Conservation (phyloP, 2,329 filamentous ascomycete genomes). For the Hirsutella thompsonii region DNA sequence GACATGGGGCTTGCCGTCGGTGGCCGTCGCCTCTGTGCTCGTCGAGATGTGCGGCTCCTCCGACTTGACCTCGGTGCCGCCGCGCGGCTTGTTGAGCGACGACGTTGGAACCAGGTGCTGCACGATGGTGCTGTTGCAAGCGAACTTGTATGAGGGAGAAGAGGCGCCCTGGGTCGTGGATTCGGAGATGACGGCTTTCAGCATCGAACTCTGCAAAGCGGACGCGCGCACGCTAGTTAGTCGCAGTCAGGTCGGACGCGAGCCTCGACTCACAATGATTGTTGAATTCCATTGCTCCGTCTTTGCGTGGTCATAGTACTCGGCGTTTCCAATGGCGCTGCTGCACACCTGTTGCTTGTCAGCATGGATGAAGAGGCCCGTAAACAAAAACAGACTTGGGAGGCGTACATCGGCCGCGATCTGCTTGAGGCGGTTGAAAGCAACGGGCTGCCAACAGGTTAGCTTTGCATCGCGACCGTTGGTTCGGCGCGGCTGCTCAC, state of each 20-base stretch:
- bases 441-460: constrained; percentile 48
- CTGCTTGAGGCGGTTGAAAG: constrained; percentile 66
- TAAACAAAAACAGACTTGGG: constrained; percentile 1
- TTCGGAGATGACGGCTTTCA: constrained; percentile 66
- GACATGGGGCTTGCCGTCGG: constrained; percentile 55
- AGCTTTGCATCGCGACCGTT: constrained; percentile 4
- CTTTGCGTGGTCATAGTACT: constrained; percentile 76
- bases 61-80: constrained; percentile 31
- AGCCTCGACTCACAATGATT: constrained; percentile 62
- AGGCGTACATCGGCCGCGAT: constrained; percentile 67
- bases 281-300: constrained; percentile 81
- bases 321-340: constrained; percentile 56
- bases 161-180: constrained; percentile 44
- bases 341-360: constrained; percentile 61
- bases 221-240: constrained; percentile 6
- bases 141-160: constrained; percentile 73
- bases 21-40: constrained; percentile 40
- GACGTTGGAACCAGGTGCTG: constrained; percentile 71
- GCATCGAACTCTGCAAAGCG: constrained; percentile 59
- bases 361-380: background rate
- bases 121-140: constrained; percentile 96
- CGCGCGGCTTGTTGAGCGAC: constrained; percentile 45
- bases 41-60: constrained; percentile 42
- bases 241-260: background rate
- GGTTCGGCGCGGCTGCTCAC: constrained; percentile 10